Percentiles rank a stretch among this genome's conserved stretches.
Conservation (phyloP, 2,329 filamentous ascomycete species). For the Fusarium proliferatum region DNA sequence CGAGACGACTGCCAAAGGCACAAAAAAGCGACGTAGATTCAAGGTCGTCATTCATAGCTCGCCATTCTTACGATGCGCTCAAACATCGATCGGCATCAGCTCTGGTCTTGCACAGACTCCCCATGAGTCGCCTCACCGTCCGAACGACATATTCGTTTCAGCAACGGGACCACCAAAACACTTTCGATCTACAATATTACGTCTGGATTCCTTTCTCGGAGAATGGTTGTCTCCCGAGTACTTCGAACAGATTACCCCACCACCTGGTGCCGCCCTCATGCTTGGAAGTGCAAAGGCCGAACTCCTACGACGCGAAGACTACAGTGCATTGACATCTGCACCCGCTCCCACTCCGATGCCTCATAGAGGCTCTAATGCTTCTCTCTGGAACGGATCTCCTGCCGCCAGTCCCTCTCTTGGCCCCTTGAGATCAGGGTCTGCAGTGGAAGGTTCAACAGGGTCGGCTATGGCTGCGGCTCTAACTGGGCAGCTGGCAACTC, state of each 20-base stretch:
- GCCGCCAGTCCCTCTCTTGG: slow-evolving; percentile 41
- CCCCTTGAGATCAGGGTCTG: slow-evolving; percentile 30
- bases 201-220: slow-evolving; percentile 91
- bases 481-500: slow-evolving; percentile 44
- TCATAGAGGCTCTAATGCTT: slow-evolving; percentile 41
- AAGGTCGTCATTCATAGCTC: slow-evolving; percentile 90
- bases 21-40: slow-evolving; percentile 67
- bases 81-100: slow-evolving; percentile 89
- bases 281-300: slow-evolving; percentile 89
- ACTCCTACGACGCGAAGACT: slow-evolving; percentile 80
- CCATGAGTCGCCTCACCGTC: slow-evolving; percentile 48
- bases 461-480: slow-evolving; percentile 51
- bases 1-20: slow-evolving; percentile 45
- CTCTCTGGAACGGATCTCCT: slow-evolving; percentile 51
- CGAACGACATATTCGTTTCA: slow-evolving; percentile 51
- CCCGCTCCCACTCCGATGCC: slow-evolving; percentile 25
- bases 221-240: slow-evolving; percentile 97
- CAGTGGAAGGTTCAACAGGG: slow-evolving; percentile 44
- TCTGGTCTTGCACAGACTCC: slow-evolving; percentile 78
- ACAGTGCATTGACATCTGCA: slow-evolving; percentile 57
- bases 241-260: slow-evolving; percentile 90
- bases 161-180: slow-evolving; percentile 47
- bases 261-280: slow-evolving; percentile 88
- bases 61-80: slow-evolving; percentile 92
- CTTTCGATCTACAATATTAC: slow-evolving; percentile 71